Base-by-base conservation (phyloP, 2,329 filamentous ascomycete genomes). In the Ophiostoma pallidulum region DNA sequence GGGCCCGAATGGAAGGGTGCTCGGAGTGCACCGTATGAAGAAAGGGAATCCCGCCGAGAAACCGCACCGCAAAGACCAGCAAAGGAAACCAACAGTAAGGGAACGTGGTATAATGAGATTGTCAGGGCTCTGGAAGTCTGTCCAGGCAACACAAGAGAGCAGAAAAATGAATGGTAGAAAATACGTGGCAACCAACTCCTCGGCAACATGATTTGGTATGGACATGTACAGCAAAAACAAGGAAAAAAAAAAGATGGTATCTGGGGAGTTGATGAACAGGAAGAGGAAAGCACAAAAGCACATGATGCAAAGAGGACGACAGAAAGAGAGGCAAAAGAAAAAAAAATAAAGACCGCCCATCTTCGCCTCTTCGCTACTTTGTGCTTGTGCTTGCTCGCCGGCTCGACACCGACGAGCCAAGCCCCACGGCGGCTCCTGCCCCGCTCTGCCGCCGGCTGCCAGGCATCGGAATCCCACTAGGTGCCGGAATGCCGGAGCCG, bases 391-490 rank as follows among this genome's bases (percentile, higher is more conserved):
- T 57, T 41, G 56, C 51, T 37, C 53, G 48, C 35, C 50, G 36
- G 33, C 45, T 42, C 12, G 47, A n/a, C 12, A 42, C 37, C 6
- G 45, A 50, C 16, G 32, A 38, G 10, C 35, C 33, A n/a, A 45
- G 45, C 10, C 47, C 38, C 13, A 43, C 38, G 1, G 45, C 19
- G 16, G 50, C 31, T 3, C 20, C 28, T 10, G 59, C 59, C 7
- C 57, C 57, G 47, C 61, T 62, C 51, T 60, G 58, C 42, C 61
- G 56, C 51, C 60, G 56, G 50, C 71, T 75, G 38, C 64, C 56
- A 3, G 73, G 69, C 57, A 70, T 63, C 9, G 74, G 73, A 3
- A 54, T 52, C 31, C 44, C 47, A 42, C 45, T 41, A 24, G 50
- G 28, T 18, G 29, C 50, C 39, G 36, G 68, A 20, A 72, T 73